Evolutionary conservation across 441 rosid genomes (phyloP).

Genomic region (Gossypium trilobum): DNA sequence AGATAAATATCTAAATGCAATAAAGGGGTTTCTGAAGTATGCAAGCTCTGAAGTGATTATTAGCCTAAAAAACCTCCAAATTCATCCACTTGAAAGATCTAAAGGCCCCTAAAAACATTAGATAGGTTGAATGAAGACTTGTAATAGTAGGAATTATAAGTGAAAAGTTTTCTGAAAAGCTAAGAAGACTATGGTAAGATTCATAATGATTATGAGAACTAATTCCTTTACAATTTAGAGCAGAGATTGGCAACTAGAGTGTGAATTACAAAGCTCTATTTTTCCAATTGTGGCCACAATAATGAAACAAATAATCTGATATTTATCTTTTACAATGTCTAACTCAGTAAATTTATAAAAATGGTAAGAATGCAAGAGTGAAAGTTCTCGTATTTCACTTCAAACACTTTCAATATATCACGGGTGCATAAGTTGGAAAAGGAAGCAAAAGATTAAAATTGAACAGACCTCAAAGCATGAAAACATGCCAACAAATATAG

Average conservation of each 20-base stretch:
- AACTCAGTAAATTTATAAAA: neutral
- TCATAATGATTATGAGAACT: neutral
- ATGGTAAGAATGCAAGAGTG: neutral
- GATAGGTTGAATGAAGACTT: neutral
- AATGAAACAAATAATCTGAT: neutral
- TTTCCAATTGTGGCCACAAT: neutral
- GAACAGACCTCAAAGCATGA: slow-evolving; percentile 1
- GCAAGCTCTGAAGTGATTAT: neutral
- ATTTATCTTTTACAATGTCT: neutral
- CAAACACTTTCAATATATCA: neutral
- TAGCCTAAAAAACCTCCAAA: neutral
- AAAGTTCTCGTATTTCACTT: slow-evolving; percentile 1
- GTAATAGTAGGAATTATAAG: neutral
- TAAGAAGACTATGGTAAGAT: neutral
- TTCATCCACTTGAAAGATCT: neutral
- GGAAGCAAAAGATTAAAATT: neutral
- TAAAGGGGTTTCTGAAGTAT: neutral
- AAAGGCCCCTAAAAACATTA: neutral
- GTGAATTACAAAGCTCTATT: neutral
- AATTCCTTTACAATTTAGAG: neutral
- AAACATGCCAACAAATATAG: neutral
- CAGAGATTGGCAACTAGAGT: neutral
- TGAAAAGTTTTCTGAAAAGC: neutral
- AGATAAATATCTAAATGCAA: neutral
- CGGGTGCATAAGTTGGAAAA: neutral